Base-by-base conservation (phyloP, 1,284 basidiomycete species). In the Polyporus tsugae region DNA sequence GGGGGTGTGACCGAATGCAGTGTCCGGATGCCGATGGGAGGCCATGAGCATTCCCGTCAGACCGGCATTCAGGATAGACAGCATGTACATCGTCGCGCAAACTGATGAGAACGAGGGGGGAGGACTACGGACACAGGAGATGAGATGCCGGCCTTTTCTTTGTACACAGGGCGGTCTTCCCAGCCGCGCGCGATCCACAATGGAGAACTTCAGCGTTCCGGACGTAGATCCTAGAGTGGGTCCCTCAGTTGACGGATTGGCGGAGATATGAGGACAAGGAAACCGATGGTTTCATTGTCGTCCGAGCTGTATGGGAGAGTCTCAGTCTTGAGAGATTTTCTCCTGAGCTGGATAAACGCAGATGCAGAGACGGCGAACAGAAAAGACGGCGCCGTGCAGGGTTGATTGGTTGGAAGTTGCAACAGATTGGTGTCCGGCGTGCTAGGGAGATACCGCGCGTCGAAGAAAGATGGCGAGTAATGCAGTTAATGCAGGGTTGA, bases 201-300 rank as follows among this genome's bases (percentile, higher is more conserved):
- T 33, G 15, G 9, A 22, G 52, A 53, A 41, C 25, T 29, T 44
- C 39, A 17, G 35, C 39, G 19, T 17, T 25, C 13, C 33, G n/a
- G 29, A 41, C 60, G 65, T 55, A 52, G 41, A 66, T 63, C 66
- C 55, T 4, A 38, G 57, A 63, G 62, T 46, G 59, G 44, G 36
- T 44, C 22, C 55, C 62, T 67, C 66, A 49, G 13, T 42, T 35
- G 52, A 42, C 52, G 53, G 46, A 58, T 58, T 15, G 33, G 38
- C 35, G 13, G 10, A 17, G 39, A 39, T 42, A 44, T 41, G 44
- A 49, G 44, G 19, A 44, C 9, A 44, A 39, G 36, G 33, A 39
- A 10, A 46, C 35, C 49, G 29, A n/a, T 29, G 35, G 17, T 25
- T 38, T 53, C 52, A 4, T 41, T 22, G 38, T n/a, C 36, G 29